A percentile compares a stretch with the other conserved stretches of the same genome.
These are phyloP conservation scores for Boletus insuetus DNA, from an alignment of 768 basidiomycete genomes.

Conservation along the genomic window DNA sequence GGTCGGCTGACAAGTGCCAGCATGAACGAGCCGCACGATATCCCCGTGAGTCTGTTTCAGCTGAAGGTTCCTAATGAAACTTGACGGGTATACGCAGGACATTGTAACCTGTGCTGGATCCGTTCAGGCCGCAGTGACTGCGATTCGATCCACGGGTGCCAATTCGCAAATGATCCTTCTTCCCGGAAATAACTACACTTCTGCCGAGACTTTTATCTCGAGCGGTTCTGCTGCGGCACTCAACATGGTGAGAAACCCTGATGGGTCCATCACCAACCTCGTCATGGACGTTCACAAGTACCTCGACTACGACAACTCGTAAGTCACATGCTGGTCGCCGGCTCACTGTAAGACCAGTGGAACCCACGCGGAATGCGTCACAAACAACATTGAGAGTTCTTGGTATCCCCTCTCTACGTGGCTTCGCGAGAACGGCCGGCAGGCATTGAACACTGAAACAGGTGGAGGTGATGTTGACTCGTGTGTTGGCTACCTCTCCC, in stretches of 20 bases:
- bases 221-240: slow-evolving; percentile 52
- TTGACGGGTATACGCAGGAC: slow-evolving; percentile 13
- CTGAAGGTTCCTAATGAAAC: not conserved
- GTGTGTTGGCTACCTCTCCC: slow-evolving; percentile 44
- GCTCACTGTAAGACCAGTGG: slow-evolving; percentile 24
- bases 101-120: slow-evolving; percentile 48
- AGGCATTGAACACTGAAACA: slow-evolving; percentile 60
- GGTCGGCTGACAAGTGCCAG: slow-evolving; percentile 22
- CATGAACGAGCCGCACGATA: slow-evolving; percentile 66
- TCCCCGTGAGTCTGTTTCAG: slow-evolving; percentile 32
- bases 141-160: slow-evolving; percentile 52
- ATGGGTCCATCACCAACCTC: slow-evolving; percentile 43
- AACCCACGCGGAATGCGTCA: slow-evolving; percentile 46
- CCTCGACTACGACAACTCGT: slow-evolving; percentile 53
- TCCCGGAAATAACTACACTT: slow-evolving; percentile 57
- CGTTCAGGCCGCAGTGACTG: slow-evolving; percentile 58
- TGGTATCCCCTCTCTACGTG: slow-evolving; percentile 48
- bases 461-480: slow-evolving; percentile 53
- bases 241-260: slow-evolving; percentile 42
- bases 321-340: slow-evolving; percentile 15
- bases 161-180: slow-evolving; percentile 51
- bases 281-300: slow-evolving; percentile 66
- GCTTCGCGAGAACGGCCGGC: slow-evolving; percentile 47
- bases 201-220: slow-evolving; percentile 48
- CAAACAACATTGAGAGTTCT: slow-evolving; percentile 48